Evolutionary conservation across 495 filamentous ascomycete genomes (phyloP).

Genomic region (Venustampulla echinocandica): DNA sequence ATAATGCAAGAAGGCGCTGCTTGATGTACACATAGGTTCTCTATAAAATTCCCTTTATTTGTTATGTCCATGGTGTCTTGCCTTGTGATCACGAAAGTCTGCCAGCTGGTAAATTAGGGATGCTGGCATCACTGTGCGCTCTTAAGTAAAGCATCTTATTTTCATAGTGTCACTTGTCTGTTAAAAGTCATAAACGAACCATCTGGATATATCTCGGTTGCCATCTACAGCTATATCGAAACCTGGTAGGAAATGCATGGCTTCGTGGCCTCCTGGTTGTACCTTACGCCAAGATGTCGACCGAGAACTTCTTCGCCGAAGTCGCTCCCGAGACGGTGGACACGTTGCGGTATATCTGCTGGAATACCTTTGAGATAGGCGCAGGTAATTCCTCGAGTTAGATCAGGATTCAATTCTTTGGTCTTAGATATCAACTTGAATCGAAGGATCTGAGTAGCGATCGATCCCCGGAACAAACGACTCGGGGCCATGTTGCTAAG

Average conservation of each 20-base stretch:
- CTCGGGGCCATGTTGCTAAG: no score
- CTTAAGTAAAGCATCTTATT: no score
- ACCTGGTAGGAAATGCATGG: constrained; percentile 2
- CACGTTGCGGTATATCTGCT: background rate
- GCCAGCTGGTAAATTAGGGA: no score
- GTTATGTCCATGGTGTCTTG: no score
- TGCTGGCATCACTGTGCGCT: no score
- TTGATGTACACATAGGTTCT: constrained; percentile 27
- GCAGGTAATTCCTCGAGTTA: background rate
- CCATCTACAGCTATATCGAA: background rate
- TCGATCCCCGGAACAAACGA: no score
- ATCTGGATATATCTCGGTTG: background rate
- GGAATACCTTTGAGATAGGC: background rate
- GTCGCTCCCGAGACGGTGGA: constrained; percentile 1
- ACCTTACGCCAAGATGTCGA: background rate
- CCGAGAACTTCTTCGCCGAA: background rate
- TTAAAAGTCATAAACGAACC: constrained; percentile 2
- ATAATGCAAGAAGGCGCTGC: constrained; percentile 21
- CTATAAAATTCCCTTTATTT: background rate
- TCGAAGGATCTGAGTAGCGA: no score
- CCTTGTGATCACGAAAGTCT: no score
- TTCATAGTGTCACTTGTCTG: no score
- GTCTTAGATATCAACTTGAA: no score
- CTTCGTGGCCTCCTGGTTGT: constrained; percentile 2
- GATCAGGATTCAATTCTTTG: background rate